Conservation (phyloP, 1,139 yeast species). For the Debaryomyces fabryi region DNA sequence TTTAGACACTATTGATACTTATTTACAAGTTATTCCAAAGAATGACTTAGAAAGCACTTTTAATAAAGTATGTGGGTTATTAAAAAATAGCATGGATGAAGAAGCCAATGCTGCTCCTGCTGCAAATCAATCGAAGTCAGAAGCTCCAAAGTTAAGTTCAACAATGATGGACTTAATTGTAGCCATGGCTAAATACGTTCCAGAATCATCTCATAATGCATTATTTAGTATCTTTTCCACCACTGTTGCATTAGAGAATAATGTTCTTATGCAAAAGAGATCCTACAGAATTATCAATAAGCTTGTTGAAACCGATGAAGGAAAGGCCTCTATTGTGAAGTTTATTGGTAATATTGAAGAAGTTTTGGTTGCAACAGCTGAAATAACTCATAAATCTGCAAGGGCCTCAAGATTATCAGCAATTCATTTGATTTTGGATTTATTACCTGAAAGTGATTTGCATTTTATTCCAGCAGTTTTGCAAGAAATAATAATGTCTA, state of each 20-base stretch:
- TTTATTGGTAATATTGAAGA: constrained; percentile 62
- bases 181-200: constrained; percentile 82
- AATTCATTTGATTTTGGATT: constrained; percentile 57
- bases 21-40: constrained; percentile 67
- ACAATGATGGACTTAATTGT: constrained; percentile 93
- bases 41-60: constrained; percentile 75
- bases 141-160: constrained; percentile 59
- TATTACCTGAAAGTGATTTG: constrained; percentile 64
- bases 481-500: constrained; percentile 86
- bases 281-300: constrained; percentile 79
- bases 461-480: constrained; percentile 79
- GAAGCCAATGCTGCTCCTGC: constrained; percentile 35
- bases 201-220: constrained; percentile 68
- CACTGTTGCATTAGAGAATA: constrained; percentile 56
- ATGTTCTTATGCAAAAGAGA: constrained; percentile 83
- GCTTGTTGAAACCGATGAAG: constrained; percentile 69
- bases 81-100: constrained; percentile 75
- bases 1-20: constrained; percentile 82
- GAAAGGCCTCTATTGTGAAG: constrained; percentile 51
- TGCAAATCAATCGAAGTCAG: constrained; percentile 22
- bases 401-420: constrained; percentile 81
- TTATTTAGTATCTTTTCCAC: constrained; percentile 75
- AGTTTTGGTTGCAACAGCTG: constrained; percentile 60
- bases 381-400: constrained; percentile 69
- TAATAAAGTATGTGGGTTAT: constrained; percentile 78